A percentile compares a stretch with the other conserved stretches of the same genome.
phyloP scores from a whole-genome alignment of 176 grass and related monocot species.

The Dendrocalamus sinicus region DNA sequence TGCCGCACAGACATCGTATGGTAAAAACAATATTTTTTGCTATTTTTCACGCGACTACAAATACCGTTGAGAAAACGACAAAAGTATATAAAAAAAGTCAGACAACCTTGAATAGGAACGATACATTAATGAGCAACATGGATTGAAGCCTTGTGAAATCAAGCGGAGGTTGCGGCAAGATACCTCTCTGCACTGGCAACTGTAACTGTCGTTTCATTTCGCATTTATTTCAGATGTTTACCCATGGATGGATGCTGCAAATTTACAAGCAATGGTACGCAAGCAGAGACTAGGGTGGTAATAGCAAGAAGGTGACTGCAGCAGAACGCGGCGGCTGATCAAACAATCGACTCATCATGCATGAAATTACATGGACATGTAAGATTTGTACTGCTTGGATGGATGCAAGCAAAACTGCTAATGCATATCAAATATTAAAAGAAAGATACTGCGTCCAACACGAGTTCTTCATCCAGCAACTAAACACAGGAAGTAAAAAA shows the following conservation, averaged over 20 bases:
- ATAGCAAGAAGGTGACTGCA: not conserved
- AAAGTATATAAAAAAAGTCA: too few species aligned
- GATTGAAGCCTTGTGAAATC: not conserved
- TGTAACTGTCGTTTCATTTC: not conserved
- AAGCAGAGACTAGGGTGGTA: not conserved
- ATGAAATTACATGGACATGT: too few species aligned
- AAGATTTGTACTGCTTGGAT: too few species aligned
- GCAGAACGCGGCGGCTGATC: too few species aligned
- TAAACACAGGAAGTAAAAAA: not conserved
- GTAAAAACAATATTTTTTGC: too few species aligned
- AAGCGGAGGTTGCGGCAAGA: not conserved
- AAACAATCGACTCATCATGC: too few species aligned
- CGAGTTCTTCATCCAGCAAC: not conserved
- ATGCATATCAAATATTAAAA: not conserved
- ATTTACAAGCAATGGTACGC: not conserved
- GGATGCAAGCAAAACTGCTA: too few species aligned
- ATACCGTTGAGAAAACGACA: too few species aligned
- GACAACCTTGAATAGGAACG: not conserved
- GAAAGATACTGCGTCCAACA: not conserved
- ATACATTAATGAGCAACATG: not conserved
- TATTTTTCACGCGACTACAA: too few species aligned
- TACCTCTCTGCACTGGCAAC: too few species aligned
- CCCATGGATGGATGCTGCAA: not conserved
- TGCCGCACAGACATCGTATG: rapidly evolving
- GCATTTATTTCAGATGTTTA: not conserved